Percentiles rank a stretch among this genome's conserved stretches.
These are phyloP conservation scores for Lactifluus echinatus DNA, from an alignment of 768 basidiomycete genomes.

Conservation along the genomic window DNA sequence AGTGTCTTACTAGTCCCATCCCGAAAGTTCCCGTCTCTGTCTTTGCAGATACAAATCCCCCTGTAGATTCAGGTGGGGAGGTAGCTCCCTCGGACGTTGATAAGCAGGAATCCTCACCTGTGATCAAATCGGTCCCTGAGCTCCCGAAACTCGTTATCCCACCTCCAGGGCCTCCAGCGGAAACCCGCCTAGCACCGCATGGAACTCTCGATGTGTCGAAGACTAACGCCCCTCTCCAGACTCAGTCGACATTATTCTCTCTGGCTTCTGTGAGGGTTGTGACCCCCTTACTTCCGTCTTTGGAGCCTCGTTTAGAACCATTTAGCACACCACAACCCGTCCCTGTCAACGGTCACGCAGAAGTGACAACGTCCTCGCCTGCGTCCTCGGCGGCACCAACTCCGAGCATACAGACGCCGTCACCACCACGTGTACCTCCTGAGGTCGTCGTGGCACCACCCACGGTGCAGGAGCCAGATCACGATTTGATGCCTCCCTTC, in stretches of 20 bases:
- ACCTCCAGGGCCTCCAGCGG: background rate
- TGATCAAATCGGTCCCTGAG: background rate
- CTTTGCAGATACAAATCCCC: background rate
- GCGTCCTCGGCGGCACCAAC: conserved; percentile 9
- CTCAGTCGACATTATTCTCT: background rate
- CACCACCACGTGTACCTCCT: conserved; percentile 23
- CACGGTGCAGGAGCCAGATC: conserved; percentile 14
- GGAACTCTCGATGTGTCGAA: background rate
- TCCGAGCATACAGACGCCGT: conserved; percentile 19
- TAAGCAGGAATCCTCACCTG: background rate
- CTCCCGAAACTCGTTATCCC: conserved; percentile 2
- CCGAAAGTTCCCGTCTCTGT: background rate
- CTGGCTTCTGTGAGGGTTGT: background rate
- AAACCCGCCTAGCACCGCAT: background rate
- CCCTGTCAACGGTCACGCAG: background rate
- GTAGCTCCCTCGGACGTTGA: background rate
- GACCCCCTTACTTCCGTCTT: background rate
- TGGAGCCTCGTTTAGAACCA: background rate
- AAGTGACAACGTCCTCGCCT: conserved; percentile 9
- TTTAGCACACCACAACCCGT: background rate
- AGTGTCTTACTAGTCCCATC: background rate
- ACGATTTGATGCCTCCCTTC: conserved; percentile 12
- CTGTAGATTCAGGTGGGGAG: background rate
- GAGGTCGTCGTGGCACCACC: conserved; percentile 21
- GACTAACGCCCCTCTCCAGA: background rate